phyloP scores from a whole-genome alignment of 2,329 filamentous ascomycete species.

The Blastomyces silverae region DNA sequence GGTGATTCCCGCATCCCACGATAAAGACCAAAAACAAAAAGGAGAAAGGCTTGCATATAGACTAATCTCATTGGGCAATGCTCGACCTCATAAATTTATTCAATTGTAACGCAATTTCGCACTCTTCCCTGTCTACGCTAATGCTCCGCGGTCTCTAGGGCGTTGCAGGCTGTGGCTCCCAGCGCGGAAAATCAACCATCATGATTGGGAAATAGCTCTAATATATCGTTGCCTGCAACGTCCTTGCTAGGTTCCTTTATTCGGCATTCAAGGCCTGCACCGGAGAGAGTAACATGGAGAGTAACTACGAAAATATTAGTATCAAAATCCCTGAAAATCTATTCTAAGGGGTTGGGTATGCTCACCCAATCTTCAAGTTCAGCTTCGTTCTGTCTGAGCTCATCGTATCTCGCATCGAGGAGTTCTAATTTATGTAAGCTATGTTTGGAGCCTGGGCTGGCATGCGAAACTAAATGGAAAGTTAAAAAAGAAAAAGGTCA shows the following conservation, averaged over 20 bases:
- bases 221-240: neutral
- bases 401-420: neutral
- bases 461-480: neutral
- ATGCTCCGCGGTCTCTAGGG: neutral
- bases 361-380: conserved; percentile 7
- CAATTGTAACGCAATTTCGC: neutral
- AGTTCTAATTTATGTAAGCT: conserved; percentile 3
- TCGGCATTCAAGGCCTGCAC: conserved; percentile 1
- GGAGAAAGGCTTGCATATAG: neutral
- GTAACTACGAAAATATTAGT: conserved; percentile 5
- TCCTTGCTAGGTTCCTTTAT: neutral
- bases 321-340: neutral
- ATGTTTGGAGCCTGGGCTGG: neutral
- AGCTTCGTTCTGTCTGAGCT: conserved; percentile 3
- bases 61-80: neutral
- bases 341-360: neutral
- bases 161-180: neutral
- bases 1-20: neutral
- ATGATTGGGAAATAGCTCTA: neutral
- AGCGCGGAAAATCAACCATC: neutral
- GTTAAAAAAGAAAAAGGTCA: neutral
- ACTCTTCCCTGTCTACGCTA: neutral
- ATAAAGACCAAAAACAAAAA: neutral
- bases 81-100: neutral
- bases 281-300: conserved; percentile 4